phyloP scores from a whole-genome alignment of 2,329 filamentous ascomycete genomes.

The Colletotrichum incanum region DNA sequence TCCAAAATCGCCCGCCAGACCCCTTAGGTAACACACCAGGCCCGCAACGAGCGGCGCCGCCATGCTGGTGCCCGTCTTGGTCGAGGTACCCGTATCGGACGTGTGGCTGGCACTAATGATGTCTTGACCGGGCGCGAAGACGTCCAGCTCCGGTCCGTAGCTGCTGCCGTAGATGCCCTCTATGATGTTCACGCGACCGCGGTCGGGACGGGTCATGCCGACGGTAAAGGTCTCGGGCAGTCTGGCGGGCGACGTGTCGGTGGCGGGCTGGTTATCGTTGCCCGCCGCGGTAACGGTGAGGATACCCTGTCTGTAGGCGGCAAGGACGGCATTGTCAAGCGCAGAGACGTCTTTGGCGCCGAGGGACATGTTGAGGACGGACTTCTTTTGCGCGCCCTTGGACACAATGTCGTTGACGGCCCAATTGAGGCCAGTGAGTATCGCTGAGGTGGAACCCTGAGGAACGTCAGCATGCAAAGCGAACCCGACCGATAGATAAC shows the following conservation, averaged over 20 bases:
- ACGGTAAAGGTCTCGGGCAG: constrained; percentile 48
- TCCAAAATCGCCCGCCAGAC: constrained; percentile 53
- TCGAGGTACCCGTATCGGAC: constrained; percentile 56
- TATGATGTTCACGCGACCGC: constrained; percentile 54
- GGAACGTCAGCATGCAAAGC: not conserved
- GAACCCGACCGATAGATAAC: constrained; percentile 46
- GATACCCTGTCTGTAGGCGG: constrained; percentile 62
- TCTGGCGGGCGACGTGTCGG: constrained; percentile 63
- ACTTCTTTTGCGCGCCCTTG: constrained; percentile 44
- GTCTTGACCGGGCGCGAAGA: constrained; percentile 40
- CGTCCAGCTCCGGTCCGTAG: constrained; percentile 48
- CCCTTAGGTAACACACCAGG: constrained; percentile 66
- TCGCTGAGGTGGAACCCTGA: constrained; percentile 31
- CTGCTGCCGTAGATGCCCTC: constrained; percentile 60
- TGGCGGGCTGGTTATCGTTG: constrained; percentile 58
- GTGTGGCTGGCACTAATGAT: constrained; percentile 64
- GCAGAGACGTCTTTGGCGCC: constrained; percentile 62
- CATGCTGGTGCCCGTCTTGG: constrained; percentile 74
- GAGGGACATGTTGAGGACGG: constrained; percentile 60
- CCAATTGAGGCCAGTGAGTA: constrained; percentile 48
- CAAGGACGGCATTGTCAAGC: constrained; percentile 64
- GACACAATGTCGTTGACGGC: constrained; percentile 46
- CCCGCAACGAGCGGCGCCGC: constrained; percentile 74
- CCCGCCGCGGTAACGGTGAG: constrained; percentile 70
- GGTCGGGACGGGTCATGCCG: constrained; percentile 46